These are phyloP conservation scores for Tothia fuscella DNA, from an alignment of 2,329 filamentous ascomycete species.

Conservation along the genomic window DNA sequence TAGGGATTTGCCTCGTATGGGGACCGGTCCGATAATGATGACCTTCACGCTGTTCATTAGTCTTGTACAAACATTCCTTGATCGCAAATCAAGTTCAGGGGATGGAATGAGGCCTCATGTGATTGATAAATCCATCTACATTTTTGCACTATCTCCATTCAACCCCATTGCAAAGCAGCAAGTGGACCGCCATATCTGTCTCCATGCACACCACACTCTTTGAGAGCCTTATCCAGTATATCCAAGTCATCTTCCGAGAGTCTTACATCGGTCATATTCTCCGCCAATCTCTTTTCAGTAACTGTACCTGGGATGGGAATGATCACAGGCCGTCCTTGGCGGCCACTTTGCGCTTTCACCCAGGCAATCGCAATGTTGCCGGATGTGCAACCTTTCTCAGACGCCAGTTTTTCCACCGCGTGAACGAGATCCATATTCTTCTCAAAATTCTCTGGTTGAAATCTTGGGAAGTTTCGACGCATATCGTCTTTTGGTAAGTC, in stretches of 20 bases:
- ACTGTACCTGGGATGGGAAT: conserved; percentile 34
- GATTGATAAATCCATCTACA: too few species aligned
- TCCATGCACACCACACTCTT: conserved; percentile 2
- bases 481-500: conserved; percentile 26
- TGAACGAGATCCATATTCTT: conserved; percentile 52
- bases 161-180: not conserved
- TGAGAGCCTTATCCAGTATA: conserved; percentile 2
- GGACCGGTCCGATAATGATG: too few species aligned
- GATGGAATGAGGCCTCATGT: too few species aligned
- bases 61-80: too few species aligned
- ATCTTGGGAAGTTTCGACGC: conserved; percentile 39
- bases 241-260: conserved; percentile 4
- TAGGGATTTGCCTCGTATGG: too few species aligned
- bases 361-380: conserved; percentile 39
- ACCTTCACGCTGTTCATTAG: too few species aligned
- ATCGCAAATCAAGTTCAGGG: too few species aligned
- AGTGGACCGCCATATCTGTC: conserved; percentile 2
- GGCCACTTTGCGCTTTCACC: conserved; percentile 31
- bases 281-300: conserved; percentile 25
- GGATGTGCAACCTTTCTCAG: conserved; percentile 40
- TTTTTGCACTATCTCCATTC: not conserved
- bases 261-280: conserved; percentile 23
- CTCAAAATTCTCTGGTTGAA: conserved; percentile 50
- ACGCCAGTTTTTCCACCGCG: conserved; percentile 45
- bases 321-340: conserved; percentile 31